Conservation (phyloP, 2,329 filamentous ascomycete species). For the Exophiala mesophila region DNA sequence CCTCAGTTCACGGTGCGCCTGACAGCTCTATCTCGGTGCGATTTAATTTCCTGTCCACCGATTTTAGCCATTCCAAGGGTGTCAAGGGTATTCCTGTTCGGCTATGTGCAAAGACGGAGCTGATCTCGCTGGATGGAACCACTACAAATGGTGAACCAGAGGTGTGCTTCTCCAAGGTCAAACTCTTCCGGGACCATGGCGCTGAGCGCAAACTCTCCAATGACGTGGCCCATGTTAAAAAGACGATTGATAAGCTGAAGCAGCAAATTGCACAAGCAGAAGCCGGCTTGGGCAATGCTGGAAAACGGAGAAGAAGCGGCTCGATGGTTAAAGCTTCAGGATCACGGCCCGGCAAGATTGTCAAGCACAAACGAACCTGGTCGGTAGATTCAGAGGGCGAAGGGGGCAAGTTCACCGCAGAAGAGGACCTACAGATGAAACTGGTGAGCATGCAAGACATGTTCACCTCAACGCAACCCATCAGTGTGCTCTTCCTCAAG, state of each 20-base stretch:
- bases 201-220: conserved; percentile 94
- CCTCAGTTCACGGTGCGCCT: conserved; percentile 54
- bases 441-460: conserved; percentile 42
- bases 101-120: conserved; percentile 83
- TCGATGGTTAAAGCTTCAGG: conserved; percentile 40
- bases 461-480: conserved; percentile 41
- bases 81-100: conserved; percentile 96
- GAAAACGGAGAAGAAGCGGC: conserved; percentile 57
- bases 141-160: conserved; percentile 47
- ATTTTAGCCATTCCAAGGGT: conserved; percentile 97
- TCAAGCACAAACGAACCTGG: conserved; percentile 91
- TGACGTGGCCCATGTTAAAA: conserved; percentile 90
- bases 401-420: conserved; percentile 28
- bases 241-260: conserved; percentile 92
- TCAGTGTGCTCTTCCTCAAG: conserved; percentile 40
- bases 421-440: conserved; percentile 44
- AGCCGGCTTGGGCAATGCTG: conserved; percentile 54
- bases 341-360: conserved; percentile 69
- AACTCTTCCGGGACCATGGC: conserved; percentile 92
- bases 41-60: conserved; percentile 97
- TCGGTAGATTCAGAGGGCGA: conserved; percentile 73
- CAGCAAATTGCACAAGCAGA: conserved; percentile 80
- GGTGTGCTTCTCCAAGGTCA: conserved; percentile 93
- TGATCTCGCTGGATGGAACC: conserved; percentile 50
- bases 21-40: conserved; percentile 86